Evolutionary conservation across 108 stramenopile genomes (phyloP).

Genomic region (Discostella stelligeroides): DNA sequence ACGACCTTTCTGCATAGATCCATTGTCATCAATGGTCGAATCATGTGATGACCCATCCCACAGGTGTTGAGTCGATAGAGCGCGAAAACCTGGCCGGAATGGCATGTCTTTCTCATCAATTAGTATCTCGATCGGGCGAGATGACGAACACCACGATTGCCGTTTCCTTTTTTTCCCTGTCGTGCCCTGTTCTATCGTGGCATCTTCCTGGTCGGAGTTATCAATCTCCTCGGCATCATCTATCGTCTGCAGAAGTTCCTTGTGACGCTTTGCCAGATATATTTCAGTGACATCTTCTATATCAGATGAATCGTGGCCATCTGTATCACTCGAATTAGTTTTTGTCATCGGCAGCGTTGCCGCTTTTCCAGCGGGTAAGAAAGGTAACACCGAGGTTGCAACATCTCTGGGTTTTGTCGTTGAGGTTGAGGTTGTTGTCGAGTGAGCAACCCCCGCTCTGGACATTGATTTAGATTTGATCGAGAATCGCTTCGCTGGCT

Average conservation of each 20-base stretch:
- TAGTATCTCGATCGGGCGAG: slow-evolving; percentile 49
- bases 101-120: slow-evolving; percentile 60
- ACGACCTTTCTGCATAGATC: slow-evolving; percentile 53
- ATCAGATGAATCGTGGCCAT: slow-evolving; percentile 25
- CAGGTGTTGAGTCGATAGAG: slow-evolving; percentile 61
- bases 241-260: slow-evolving; percentile 20
- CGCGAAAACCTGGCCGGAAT: slow-evolving; percentile 44
- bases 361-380: no score
- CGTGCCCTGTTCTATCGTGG: slow-evolving; percentile 7
- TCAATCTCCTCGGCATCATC: slow-evolving; percentile 42
- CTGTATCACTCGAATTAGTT: no score
- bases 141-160: slow-evolving; percentile 10
- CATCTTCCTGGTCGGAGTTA: slow-evolving; percentile 22
- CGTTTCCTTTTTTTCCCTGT: slow-evolving; percentile 17
- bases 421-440: no score
- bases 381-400: no score
- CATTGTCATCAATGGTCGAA: slow-evolving; percentile 31
- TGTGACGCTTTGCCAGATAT: slow-evolving; percentile 27
- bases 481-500: no score
- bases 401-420: no score
- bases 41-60: slow-evolving; percentile 44
- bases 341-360: no score
- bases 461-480: no score
- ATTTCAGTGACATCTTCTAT: slow-evolving; percentile 54
- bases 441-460: no score